Conservation (phyloP, 2,329 filamentous ascomycete species). For the Aureobasidium sp. region DNA sequence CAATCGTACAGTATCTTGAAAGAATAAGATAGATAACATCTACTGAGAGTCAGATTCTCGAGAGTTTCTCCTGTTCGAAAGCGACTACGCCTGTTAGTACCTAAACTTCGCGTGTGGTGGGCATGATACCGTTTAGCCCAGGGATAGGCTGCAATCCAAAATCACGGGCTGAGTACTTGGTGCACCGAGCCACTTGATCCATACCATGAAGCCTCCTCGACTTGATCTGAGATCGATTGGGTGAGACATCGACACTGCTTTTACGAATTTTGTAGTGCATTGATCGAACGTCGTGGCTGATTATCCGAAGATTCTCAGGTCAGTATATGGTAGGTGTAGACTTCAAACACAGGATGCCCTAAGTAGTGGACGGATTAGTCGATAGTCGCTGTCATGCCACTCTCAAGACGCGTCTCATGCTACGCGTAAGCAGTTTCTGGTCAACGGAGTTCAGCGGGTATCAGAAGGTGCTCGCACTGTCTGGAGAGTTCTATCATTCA, state of each 20-base stretch:
- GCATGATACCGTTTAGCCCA: too few relatives aligned
- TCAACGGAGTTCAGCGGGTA: background rate
- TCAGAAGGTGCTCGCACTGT: background rate
- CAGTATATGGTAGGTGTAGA: background rate
- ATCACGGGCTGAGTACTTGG: background rate
- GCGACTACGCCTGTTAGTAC: too few relatives aligned
- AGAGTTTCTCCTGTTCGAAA: too few relatives aligned
- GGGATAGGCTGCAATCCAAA: background rate
- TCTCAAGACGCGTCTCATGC: background rate
- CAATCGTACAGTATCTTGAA: too few relatives aligned
- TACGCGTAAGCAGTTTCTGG: background rate
- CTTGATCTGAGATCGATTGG: background rate
- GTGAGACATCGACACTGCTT: background rate
- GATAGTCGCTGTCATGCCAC: background rate
- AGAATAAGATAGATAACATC: too few relatives aligned
- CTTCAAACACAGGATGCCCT: background rate
- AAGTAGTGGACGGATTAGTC: conserved; percentile 1
- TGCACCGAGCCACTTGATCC: background rate
- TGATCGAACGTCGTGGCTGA: background rate
- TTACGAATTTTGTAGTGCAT: background rate
- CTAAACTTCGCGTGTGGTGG: too few relatives aligned
- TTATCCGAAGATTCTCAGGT: background rate
- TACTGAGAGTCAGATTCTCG: too few relatives aligned
- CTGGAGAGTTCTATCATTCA: background rate
- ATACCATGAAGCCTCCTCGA: too few relatives aligned